Evolutionary conservation across 768 basidiomycete genomes (phyloP).

Genomic region (Panaeolus cyanescens): DNA sequence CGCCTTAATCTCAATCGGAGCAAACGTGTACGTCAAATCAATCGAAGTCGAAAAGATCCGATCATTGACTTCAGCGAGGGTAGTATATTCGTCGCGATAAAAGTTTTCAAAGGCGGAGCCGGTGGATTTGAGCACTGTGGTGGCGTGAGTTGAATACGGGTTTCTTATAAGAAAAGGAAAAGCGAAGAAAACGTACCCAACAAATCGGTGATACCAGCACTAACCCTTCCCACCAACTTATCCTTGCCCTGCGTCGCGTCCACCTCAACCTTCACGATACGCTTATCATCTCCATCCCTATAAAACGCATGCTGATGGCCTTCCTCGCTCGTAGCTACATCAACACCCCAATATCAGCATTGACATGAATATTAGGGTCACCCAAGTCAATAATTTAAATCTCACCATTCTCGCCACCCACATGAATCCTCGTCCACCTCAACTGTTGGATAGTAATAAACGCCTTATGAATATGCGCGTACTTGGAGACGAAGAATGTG

Average conservation of each 20-base stretch:
- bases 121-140: conserved; percentile 84
- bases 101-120: conserved; percentile 87
- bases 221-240: conserved; percentile 60
- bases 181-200: conserved; percentile 52
- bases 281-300: conserved; percentile 91
- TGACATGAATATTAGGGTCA: no score
- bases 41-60: conserved; percentile 90
- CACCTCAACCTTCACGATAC: conserved; percentile 64
- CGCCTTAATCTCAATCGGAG: conserved; percentile 42
- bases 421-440: conserved; percentile 79
- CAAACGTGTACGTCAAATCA: conserved; percentile 72
- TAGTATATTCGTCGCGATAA: conserved; percentile 86
- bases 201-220: conserved; percentile 75
- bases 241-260: conserved; percentile 68
- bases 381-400: no score
- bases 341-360: no score
- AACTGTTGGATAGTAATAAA: conserved; percentile 76
- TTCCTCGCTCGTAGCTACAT: background rate
- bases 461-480: conserved; percentile 72
- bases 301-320: conserved; percentile 81
- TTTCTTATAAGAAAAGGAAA: background rate
- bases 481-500: conserved; percentile 79
- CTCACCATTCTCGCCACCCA: no score
- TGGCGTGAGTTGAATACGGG: background rate
- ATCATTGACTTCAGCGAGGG: conserved; percentile 79